phyloP scores from a whole-genome alignment of 345 rosid genomes.

The Gossypioides kirkii region DNA sequence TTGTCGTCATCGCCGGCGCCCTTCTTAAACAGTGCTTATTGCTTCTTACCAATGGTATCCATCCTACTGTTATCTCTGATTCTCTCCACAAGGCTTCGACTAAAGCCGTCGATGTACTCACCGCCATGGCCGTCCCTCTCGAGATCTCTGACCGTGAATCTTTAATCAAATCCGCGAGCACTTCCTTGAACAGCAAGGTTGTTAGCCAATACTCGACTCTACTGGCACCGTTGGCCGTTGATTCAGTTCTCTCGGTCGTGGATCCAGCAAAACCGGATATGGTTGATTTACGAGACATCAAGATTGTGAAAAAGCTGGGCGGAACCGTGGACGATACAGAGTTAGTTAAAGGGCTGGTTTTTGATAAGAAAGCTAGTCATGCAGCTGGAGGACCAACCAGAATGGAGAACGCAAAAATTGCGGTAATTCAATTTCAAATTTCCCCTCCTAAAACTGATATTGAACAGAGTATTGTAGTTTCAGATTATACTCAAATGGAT shows the following conservation, averaged over 20 bases:
- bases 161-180: slow-evolving; percentile 75
- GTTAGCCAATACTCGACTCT: slow-evolving; percentile 92
- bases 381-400: slow-evolving; percentile 86
- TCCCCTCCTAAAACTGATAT: slow-evolving; percentile 95
- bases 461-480: slow-evolving; percentile 94
- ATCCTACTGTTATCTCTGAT: slow-evolving; percentile 94
- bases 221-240: slow-evolving; percentile 93
- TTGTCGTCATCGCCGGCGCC: slow-evolving; percentile 93
- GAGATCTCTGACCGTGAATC: slow-evolving; percentile 89
- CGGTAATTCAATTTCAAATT: slow-evolving; percentile 97
- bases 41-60: slow-evolving; percentile 73
- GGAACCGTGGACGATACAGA: slow-evolving; percentile 98
- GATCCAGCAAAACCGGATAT: slow-evolving; percentile 77
- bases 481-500: slow-evolving; percentile 97
- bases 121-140: slow-evolving; percentile 90
- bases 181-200: slow-evolving; percentile 90
- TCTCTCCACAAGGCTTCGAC: slow-evolving; percentile 69
- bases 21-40: slow-evolving; percentile 67
- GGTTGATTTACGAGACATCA: slow-evolving; percentile 89
- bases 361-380: slow-evolving; percentile 90
- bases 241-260: slow-evolving; percentile 70
- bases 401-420: slow-evolving; percentile 87
- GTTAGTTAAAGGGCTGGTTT: slow-evolving; percentile 79
- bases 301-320: slow-evolving; percentile 96
- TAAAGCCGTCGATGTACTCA: slow-evolving; percentile 73